A percentile compares a stretch with the other conserved stretches of the same genome.
Conservation (phyloP, 2,329 filamentous ascomycete genomes). For the Ascochyta rabiei region DNA sequence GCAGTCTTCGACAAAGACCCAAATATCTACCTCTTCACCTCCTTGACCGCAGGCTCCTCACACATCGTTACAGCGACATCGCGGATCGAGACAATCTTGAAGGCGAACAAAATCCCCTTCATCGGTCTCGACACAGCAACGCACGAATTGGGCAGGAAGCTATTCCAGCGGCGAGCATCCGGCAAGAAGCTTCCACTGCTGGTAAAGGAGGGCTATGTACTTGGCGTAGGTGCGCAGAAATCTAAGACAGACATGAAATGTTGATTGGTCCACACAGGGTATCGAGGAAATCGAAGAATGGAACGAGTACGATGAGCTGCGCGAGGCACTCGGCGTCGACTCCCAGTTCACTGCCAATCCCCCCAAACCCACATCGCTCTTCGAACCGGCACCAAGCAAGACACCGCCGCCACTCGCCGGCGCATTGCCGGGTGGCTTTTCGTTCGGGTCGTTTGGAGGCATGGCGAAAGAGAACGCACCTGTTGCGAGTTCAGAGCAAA, state of each 20-base stretch:
- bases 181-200: constrained; percentile 89
- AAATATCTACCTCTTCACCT: constrained; percentile 90
- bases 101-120: constrained; percentile 92
- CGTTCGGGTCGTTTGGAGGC: constrained; percentile 14
- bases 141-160: constrained; percentile 83
- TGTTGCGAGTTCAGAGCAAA: constrained; percentile 35
- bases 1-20: constrained; percentile 54
- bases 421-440: constrained; percentile 17
- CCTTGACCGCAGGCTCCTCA: constrained; percentile 90
- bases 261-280: constrained; percentile 63
- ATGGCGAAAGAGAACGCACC: constrained; percentile 36
- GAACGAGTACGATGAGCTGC: constrained; percentile 98
- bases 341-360: constrained; percentile 40
- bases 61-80: constrained; percentile 97
- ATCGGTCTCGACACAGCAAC: constrained; percentile 90
- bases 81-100: constrained; percentile 93
- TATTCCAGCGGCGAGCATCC: constrained; percentile 84
- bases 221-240: constrained; percentile 70
- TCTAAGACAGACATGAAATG: background rate
- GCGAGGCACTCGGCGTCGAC: constrained; percentile 73
- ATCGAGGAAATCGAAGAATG: constrained; percentile 95
- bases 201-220: constrained; percentile 82
- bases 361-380: constrained; percentile 32
- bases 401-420: constrained; percentile 15
- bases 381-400: constrained; percentile 15